A percentile compares a stretch with the other conserved stretches of the same genome.
Evolutionary conservation across 148 eudicot genomes (phyloP).

Genomic region (Fallopia convolvulus): DNA sequence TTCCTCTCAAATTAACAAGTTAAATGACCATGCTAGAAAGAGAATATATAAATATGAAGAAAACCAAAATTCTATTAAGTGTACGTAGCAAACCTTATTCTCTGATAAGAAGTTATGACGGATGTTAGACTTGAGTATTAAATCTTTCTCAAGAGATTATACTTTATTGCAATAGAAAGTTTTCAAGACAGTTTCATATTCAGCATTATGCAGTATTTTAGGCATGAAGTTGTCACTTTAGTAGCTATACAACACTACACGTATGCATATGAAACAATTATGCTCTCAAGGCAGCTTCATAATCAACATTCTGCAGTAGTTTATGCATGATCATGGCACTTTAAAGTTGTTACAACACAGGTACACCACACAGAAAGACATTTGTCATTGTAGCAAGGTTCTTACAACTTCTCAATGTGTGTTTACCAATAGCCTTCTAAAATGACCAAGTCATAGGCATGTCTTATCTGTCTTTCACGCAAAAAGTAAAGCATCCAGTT

Average conservation of each 20-base stretch:
- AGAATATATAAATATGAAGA: too few species aligned
- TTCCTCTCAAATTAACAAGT: background rate
- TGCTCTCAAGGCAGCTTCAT: too few species aligned
- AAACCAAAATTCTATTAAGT: background rate
- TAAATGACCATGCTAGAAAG: background rate
- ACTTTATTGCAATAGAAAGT: background rate
- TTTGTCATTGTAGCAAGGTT: background rate
- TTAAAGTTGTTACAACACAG: too few species aligned
- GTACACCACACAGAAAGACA: too few species aligned
- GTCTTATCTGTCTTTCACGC: background rate
- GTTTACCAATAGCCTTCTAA: background rate
- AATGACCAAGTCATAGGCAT: background rate
- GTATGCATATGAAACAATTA: background rate
- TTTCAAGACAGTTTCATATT: background rate
- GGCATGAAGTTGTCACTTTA: background rate
- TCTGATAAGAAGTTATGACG: background rate
- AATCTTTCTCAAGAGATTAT: background rate
- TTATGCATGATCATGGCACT: too few species aligned
- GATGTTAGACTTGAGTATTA: background rate
- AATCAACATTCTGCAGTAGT: too few species aligned
- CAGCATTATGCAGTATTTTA: background rate
- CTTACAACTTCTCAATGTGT: background rate
- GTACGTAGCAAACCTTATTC: background rate
- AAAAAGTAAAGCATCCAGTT: background rate
- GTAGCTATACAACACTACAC: background rate